A percentile compares a stretch with the other conserved stretches of the same genome.
These are phyloP conservation scores for Cryptococcus maquisensis DNA, from an alignment of 1,284 basidiomycete genomes.

Conservation along the genomic window DNA sequence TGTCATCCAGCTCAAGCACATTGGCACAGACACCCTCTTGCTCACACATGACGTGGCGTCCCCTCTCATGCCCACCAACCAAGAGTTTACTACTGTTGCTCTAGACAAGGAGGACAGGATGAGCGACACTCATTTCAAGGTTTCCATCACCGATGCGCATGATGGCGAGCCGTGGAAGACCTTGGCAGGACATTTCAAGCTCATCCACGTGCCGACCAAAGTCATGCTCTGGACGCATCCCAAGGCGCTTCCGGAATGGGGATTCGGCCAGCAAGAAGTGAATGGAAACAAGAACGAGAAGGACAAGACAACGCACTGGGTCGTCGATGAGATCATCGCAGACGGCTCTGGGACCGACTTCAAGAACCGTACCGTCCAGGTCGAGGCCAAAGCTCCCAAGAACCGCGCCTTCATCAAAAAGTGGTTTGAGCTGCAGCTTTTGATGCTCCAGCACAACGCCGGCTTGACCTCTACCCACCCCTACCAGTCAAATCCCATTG, in stretches of 20 bases:
- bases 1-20: constrained; percentile 81
- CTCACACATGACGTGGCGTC: constrained; percentile 97
- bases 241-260: constrained; percentile 88
- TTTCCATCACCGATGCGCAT: constrained; percentile 66
- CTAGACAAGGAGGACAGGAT: constrained; percentile 62
- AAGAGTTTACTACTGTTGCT: constrained; percentile 91
- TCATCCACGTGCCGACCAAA: constrained; percentile 82
- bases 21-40: constrained; percentile 75
- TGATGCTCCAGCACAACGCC: constrained; percentile 98
- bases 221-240: constrained; percentile 92
- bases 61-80: constrained; percentile 94
- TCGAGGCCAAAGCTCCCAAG: constrained; percentile 65
- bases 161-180: constrained; percentile 81
- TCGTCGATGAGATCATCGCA: constrained; percentile 72
- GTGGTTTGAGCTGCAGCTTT: constrained; percentile 84
- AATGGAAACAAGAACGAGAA: constrained; percentile 92
- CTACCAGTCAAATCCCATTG: constrained; percentile 88
- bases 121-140: constrained; percentile 82
- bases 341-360: constrained; percentile 63
- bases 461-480: constrained; percentile 92
- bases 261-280: constrained; percentile 92
- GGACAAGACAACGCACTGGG: constrained; percentile 84
- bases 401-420: constrained; percentile 89
- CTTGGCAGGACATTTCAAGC: constrained; percentile 83
- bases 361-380: constrained; percentile 55